Base-by-base conservation (phyloP, 768 basidiomycete genomes). In the Podaxis pistillaris region DNA sequence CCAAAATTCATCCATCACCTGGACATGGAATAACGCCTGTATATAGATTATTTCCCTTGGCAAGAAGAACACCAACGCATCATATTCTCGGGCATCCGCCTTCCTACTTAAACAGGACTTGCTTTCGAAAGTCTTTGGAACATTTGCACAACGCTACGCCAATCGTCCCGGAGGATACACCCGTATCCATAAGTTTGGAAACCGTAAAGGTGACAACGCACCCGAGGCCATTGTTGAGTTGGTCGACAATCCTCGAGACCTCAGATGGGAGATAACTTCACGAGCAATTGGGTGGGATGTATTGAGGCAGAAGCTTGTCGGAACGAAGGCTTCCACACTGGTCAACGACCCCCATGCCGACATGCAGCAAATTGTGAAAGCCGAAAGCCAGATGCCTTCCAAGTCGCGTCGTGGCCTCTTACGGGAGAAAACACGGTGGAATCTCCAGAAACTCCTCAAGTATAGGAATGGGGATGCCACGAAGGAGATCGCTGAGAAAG, bases 161-260 rank as follows among this genome's bases (percentile, higher is more conserved):
- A 68, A 80, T 15, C 86, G 97, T 2, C 88, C 89, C 2, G 97
- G 97, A 1, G 97, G 97, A 8, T 99, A 98, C 78, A 98, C 96
- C 4, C 88, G 97, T 24, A 89, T 98, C 64, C 88, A 94, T 73
- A 93, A 89, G 72, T 92, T 88, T 66, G 96, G 96, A n/a, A 85
- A 90, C 72, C 86, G 96, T 4, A 81, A 78, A 60, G 95, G 96
- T 13, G 97, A 99, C 78, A 93, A 96, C 68, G 97, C 97, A 26
- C 94, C 95, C 1, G 83, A 89, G 68, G 95, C 96, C 3, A 86
- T 99, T 65, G 75, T 99, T 49, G 93, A 96, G 73, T 80, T 99
- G n/a, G 96, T 98, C 33, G 97, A 98, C 79, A 91, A 91, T 69
- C 93, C 94, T 15, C 80, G 84, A 62, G 97, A 99, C 76, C 77